Percentiles rank a stretch among this genome's conserved stretches.
These are phyloP conservation scores for Draba incana DNA, from an alignment of 345 rosid species.

Conservation along the genomic window DNA sequence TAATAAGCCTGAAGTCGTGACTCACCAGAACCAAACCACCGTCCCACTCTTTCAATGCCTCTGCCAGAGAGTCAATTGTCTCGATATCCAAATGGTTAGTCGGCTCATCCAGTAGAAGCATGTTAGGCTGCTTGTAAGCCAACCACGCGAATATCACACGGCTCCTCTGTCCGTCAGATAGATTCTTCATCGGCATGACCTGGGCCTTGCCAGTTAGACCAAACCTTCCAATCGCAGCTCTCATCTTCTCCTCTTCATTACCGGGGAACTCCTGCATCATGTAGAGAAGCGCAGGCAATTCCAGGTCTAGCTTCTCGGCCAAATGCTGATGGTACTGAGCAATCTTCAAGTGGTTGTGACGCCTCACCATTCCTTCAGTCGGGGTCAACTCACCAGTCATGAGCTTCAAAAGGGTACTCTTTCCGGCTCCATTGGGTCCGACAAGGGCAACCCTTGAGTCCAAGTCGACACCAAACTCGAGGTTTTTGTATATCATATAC, in stretches of 20 bases:
- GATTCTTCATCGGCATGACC: constrained; percentile 94
- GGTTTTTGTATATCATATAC: constrained; percentile 73
- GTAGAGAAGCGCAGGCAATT: constrained; percentile 75
- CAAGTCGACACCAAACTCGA: constrained; percentile 95
- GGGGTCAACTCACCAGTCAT: constrained; percentile 94
- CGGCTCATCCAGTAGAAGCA: constrained; percentile 93
- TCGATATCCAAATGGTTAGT: constrained; percentile 98
- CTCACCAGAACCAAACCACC: constrained; percentile 87
- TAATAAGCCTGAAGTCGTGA: constrained; percentile 88
- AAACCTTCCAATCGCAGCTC: constrained; percentile 86
- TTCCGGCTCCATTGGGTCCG: constrained; percentile 99
- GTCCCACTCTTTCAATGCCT: constrained; percentile 88
- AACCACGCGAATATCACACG: constrained; percentile 97
- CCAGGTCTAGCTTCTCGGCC: constrained; percentile 92
- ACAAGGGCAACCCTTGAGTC: constrained; percentile 96
- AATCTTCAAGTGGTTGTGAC: constrained; percentile 93
- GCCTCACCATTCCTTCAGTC: constrained; percentile 92
- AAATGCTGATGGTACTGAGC: constrained; percentile 97
- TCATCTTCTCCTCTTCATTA: constrained; percentile 94
- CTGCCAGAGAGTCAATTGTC: constrained; percentile 90
- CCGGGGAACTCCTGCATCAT: constrained; percentile 94
- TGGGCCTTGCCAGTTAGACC: constrained; percentile 97
- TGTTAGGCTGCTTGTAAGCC: constrained; percentile 91
- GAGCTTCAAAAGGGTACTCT: constrained; percentile 93
- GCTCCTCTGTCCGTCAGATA: constrained; percentile 98